Percentiles rank a stretch among this genome's conserved stretches.
These are phyloP conservation scores for Suillus spraguei DNA, from an alignment of 768 basidiomycete species.

Conservation along the genomic window DNA sequence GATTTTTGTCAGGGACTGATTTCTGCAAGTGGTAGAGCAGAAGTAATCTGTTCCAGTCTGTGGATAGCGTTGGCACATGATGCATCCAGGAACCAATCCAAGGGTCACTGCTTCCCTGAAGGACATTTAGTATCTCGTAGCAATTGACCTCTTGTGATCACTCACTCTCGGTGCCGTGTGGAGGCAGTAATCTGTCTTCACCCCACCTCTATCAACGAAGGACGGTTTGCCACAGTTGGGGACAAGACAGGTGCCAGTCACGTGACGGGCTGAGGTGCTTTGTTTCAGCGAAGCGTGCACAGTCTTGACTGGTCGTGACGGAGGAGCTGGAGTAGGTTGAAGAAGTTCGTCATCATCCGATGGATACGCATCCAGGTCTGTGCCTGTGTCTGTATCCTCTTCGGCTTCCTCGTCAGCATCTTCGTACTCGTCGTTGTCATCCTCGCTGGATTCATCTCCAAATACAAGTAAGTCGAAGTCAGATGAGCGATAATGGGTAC, in stretches of 20 bases:
- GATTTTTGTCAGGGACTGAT: slow-evolving; percentile 59
- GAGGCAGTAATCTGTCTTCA: slow-evolving; percentile 60
- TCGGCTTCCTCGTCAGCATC: slow-evolving; percentile 28
- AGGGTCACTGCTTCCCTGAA: slow-evolving; percentile 58
- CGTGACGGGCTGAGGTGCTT: slow-evolving; percentile 8
- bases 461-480: slow-evolving; percentile 10
- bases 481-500: slow-evolving; percentile 12
- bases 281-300: slow-evolving; percentile 19
- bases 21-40: slow-evolving; percentile 58
- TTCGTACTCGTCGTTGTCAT: slow-evolving; percentile 18
- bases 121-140: slow-evolving; percentile 12
- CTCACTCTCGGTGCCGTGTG: slow-evolving; percentile 63
- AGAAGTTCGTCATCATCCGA: slow-evolving; percentile 32
- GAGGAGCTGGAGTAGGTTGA: slow-evolving; percentile 16
- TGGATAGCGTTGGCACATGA: slow-evolving; percentile 64
- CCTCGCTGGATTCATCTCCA: slow-evolving; percentile 27
- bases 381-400: slow-evolving; percentile 21
- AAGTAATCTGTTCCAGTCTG: slow-evolving; percentile 66
- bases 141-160: slow-evolving; percentile 17
- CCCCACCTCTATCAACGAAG: slow-evolving; percentile 55
- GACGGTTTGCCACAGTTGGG: slow-evolving; percentile 59
- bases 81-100: slow-evolving; percentile 55
- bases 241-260: slow-evolving; percentile 50
- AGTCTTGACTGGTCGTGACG: slow-evolving; percentile 12
- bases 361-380: slow-evolving; percentile 36